phyloP scores from a whole-genome alignment of 805 yeast genomes.

The Schizosaccharomyces osmophilus region DNA sequence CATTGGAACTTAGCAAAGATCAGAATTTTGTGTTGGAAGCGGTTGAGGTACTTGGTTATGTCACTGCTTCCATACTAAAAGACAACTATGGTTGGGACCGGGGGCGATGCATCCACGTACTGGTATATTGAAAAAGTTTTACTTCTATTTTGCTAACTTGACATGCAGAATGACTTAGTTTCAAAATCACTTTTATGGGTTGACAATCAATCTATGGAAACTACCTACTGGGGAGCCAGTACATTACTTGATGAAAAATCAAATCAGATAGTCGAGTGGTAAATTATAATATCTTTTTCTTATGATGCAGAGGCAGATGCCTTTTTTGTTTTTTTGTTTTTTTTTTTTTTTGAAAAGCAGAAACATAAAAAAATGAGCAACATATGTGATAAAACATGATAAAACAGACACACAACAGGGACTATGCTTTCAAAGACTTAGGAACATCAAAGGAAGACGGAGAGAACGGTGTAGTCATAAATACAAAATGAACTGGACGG shows the following conservation, averaged over 20 bases:
- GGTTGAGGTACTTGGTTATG: conserved; percentile 55
- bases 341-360: too few species aligned
- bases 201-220: conserved; percentile 22
- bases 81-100: conserved; percentile 61
- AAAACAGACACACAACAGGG: too few species aligned
- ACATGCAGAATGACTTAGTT: conserved; percentile 45
- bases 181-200: conserved; percentile 69
- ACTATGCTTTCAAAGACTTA: neutral
- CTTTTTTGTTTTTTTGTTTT: too few species aligned
- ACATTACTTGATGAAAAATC: neutral
- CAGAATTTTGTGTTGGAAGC: conserved; percentile 49
- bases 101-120: conserved; percentile 31
- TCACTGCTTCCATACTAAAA: conserved; percentile 32
- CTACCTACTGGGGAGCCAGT: conserved; percentile 14
- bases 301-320: too few species aligned
- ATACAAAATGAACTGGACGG: neutral
- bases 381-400: too few species aligned
- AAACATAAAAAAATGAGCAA: too few species aligned
- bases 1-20: conserved; percentile 40
- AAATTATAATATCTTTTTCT: too few species aligned
- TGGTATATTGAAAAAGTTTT: neutral
- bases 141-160: neutral
- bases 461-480: neutral
- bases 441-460: neutral
- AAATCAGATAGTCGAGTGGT: too few species aligned